Base-by-base conservation (phyloP, 2,329 filamentous ascomycete species). In the Lasiodiplodia hormozganensis region DNA sequence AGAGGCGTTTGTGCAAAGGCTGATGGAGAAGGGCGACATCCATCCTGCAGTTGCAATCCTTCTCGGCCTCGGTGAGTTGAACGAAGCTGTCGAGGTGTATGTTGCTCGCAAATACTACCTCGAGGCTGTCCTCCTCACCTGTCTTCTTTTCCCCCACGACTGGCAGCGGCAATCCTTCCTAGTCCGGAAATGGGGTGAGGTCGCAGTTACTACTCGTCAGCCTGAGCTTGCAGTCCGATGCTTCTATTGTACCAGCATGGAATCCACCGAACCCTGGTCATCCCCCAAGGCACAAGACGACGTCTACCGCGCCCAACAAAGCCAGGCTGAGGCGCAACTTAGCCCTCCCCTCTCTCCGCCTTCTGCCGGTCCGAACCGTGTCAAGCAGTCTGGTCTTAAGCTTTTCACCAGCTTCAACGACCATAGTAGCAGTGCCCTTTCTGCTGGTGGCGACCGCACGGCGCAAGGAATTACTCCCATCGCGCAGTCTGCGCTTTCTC, bases 1-100 rank as follows among this genome's bases (percentile, higher is more conserved):
- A 1, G 91, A 95, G 69, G 90, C 93, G 3, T 97, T 97, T 73
- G 93, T 97, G 0, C 94, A 97, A 78, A 90, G 94, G 62, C 85
- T 99, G 0, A 86, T 99, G 1, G 94, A 96, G 78, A 92, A 90
- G 71, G 94, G 93, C 34, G 96, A 99, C 74, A 85, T 97, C 2
- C 94, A 99, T 76, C 93, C 93, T 0, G 94, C 96, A 5, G 94
- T 94, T 21, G 95, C 95, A 0, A 95, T 98, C 70, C 89, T 99
- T 79, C 89, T 99, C 40, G 94, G 94, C 16, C 89, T 99, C 80
- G 94, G 94, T 2, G 95, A 98, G 76, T 86, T 92, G 73, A 95
- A 96, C 72, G 95, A 99, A 77, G 96, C 96, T 0, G 94, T 99
- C 69, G 96, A 99, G 79, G 91, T 97, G 36, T 99, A 99, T 74